Evolutionary conservation across 2,329 filamentous ascomycete species (phyloP).

Genomic region (Aspergillus arachidicola): DNA sequence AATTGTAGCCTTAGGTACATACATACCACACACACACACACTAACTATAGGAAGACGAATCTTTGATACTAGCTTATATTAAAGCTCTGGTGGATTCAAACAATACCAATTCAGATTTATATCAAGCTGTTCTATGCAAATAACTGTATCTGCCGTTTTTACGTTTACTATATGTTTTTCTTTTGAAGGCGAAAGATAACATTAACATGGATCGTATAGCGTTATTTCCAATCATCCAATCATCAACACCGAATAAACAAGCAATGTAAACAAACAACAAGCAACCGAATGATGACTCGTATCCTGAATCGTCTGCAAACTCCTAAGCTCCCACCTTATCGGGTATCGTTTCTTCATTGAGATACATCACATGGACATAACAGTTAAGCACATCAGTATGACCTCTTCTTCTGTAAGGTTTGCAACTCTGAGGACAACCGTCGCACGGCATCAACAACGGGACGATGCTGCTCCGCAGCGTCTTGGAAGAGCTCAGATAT

Average conservation of each 20-base stretch:
- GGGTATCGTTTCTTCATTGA: not conserved
- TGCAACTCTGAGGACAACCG: conserved; percentile 28
- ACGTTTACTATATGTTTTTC: not conserved
- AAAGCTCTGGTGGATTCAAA: not conserved
- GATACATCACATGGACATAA: not conserved
- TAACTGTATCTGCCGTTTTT: too few relatives aligned
- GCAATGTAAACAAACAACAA: not conserved
- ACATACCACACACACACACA: not conserved
- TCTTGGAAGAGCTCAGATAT: conserved; percentile 24
- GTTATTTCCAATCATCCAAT: not conserved
- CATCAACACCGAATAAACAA: not conserved
- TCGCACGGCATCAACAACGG: conserved; percentile 29
- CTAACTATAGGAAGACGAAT: not conserved
- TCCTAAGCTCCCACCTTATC: not conserved
- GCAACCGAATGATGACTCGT: not conserved
- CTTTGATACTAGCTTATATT: not conserved
- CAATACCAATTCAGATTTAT: not conserved
- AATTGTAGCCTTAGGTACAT: conserved; percentile 3
- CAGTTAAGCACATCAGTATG: not conserved
- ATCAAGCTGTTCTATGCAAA: not conserved
- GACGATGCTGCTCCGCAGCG: conserved; percentile 31
- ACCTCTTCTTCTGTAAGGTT: conserved; percentile 21
- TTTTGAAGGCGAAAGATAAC: too few relatives aligned
- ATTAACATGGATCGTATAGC: not conserved
- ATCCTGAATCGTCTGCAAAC: not conserved